Evolutionary conservation across 2,329 filamentous ascomycete genomes (phyloP).

Genomic region (Cylindrodendrum hubeiense): DNA sequence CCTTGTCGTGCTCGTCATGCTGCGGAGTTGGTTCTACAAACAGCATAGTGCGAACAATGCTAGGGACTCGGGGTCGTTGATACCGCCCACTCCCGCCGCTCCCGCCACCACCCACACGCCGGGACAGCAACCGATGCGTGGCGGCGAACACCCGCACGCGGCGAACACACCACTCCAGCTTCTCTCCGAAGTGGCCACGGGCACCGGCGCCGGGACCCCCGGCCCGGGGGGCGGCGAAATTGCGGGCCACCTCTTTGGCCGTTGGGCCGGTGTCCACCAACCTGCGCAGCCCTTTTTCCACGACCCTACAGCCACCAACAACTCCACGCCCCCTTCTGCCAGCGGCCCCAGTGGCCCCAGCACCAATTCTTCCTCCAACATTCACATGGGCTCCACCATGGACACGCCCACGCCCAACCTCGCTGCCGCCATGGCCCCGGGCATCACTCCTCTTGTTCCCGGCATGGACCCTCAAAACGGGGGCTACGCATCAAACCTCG

Average conservation of each 20-base stretch:
- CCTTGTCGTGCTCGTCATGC: conserved; percentile 76
- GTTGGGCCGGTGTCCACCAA: conserved; percentile 38
- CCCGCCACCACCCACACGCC: conserved; percentile 25
- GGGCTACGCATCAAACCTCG: conserved; percentile 32
- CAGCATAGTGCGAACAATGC: conserved; percentile 51
- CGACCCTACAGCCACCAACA: conserved; percentile 42
- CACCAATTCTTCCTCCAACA: conserved; percentile 5
- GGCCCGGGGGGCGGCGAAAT: conserved; percentile 29
- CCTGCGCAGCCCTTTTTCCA: conserved; percentile 54
- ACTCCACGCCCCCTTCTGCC: conserved; percentile 16
- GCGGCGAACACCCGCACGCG: conserved; percentile 39
- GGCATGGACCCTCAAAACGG: conserved; percentile 23
- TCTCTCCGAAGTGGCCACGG: conserved; percentile 68
- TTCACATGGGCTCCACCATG: conserved; percentile 29
- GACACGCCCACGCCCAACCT: conserved; percentile 37
- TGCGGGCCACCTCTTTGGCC: conserved; percentile 30
- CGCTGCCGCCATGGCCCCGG: conserved; percentile 43
- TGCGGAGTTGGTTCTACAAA: conserved; percentile 76
- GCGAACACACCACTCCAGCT: conserved; percentile 68
- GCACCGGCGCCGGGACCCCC: conserved; percentile 48
- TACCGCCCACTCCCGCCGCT: conserved; percentile 4
- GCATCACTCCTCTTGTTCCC: conserved; percentile 34
- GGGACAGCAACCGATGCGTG: conserved; percentile 26
- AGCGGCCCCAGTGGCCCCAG: neutral
- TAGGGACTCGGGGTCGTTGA: conserved; percentile 28